Evolutionary conservation across 2,329 filamentous ascomycete genomes (phyloP).

Genomic region (Helminthosporium solani): DNA sequence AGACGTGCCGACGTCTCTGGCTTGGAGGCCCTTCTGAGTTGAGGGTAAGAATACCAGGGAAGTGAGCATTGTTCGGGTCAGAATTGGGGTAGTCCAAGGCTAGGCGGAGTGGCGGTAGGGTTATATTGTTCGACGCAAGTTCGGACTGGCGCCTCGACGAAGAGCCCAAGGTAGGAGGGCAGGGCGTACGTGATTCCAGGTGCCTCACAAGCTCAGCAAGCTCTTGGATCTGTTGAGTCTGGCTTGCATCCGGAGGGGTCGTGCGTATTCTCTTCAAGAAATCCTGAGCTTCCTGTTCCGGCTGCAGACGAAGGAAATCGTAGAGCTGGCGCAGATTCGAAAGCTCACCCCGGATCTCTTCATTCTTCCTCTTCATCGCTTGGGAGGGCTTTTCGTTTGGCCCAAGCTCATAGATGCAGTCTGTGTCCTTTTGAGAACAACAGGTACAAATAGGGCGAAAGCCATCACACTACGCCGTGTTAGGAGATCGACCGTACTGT

Average conservation of each 20-base stretch:
- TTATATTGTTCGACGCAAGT: constrained; percentile 12
- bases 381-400: constrained; percentile 39
- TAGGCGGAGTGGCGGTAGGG: constrained; percentile 31
- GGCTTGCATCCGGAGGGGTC: constrained; percentile 16
- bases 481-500: neutral
- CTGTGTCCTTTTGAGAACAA: constrained; percentile 34
- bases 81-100: constrained; percentile 25
- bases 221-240: constrained; percentile 28
- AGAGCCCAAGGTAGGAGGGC: constrained; percentile 6
- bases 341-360: constrained; percentile 39
- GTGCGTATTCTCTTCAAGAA: constrained; percentile 29
- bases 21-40: constrained; percentile 20
- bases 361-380: constrained; percentile 40
- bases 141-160: constrained; percentile 7
- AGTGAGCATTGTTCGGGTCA: constrained; percentile 15
- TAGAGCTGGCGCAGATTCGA: constrained; percentile 35
- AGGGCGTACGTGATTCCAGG: constrained; percentile 13
- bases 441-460: constrained; percentile 33
- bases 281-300: constrained; percentile 33
- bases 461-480: constrained; percentile 27
- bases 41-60: constrained; percentile 19
- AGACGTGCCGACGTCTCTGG: constrained; percentile 27
- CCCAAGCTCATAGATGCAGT: constrained; percentile 36
- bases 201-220: constrained; percentile 27
- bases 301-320: constrained; percentile 30